Base-by-base conservation (phyloP, 257 asterid species). In the Ehretia macrophylla region DNA sequence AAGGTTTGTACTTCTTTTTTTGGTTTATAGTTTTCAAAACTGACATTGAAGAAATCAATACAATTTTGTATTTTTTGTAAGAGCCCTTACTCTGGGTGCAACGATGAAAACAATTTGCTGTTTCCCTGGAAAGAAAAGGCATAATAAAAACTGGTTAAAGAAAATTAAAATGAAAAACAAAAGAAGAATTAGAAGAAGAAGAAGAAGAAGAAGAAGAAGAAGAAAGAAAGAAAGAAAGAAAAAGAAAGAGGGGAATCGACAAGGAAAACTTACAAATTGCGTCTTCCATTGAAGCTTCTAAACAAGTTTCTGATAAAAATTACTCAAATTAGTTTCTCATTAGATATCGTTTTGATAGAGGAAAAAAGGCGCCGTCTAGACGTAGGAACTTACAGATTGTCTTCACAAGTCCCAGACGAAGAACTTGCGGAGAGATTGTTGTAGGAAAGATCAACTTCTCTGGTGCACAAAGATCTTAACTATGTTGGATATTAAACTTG, bases 371-470 rank as follows among this genome's bases (percentile, higher is more conserved):
- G 5, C 38, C 1, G 11, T 19, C 19, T 52, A 52, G 1, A 42
- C 8, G 16, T 42, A 21, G 38, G 17, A 20, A 14, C 57, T 10
- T 52, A 52, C 57, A 52, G 14, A 52, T 4, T 21, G 17, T 20
- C 37, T 23, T 40, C 68, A 65, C 88, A 79, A 27, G 2, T 5
- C 51, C 72, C 1, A 46, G 81, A 77, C 17, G 64, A 76, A 19
- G 74, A 70, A 59, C 51, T 71, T 72, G 63, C 67, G 0, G 50
- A 14, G 57, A 84, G 75, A 66, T 75, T 81, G 47, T 84, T 79
- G 81, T 81, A 84, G 35, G 93, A 81, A 75, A 84, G 77, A 74
- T 84, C 88, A 14, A 75, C 71, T 53, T 51, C 69, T 23, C 92
- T 84, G 83, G 55, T 59, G 23, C 32, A 68, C 10, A 45, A 20